phyloP scores from a whole-genome alignment of 257 asterid species.

The Nicotiana benthamiana region DNA sequence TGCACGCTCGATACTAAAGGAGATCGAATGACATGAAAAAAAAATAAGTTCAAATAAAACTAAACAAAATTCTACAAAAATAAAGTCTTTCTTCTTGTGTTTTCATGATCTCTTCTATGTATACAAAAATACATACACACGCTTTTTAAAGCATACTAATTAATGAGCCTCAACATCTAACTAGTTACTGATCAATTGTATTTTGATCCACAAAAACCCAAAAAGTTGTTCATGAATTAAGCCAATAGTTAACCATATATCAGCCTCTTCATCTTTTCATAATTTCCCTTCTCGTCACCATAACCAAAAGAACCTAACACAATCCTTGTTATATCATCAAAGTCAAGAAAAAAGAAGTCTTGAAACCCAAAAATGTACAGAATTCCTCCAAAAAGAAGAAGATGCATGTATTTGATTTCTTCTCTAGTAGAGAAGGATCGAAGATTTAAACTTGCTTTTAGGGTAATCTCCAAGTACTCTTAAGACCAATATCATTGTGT shows the following conservation, averaged over 20 bases:
- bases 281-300: not conserved
- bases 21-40: not conserved
- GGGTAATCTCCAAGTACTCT: conserved; percentile 39
- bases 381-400: not conserved
- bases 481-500: conserved; percentile 64
- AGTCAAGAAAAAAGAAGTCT: not conserved
- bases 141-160: not conserved
- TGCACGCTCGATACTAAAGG: not conserved
- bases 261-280: not conserved
- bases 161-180: not conserved
- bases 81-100: conserved; percentile 16
- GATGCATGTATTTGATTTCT: not conserved
- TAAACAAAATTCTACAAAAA: not conserved
- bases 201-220: not conserved
- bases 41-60: not conserved
- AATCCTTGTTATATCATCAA: not conserved
- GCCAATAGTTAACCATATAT: not conserved
- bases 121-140: conserved; percentile 13
- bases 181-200: not conserved
- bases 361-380: not conserved
- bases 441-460: not conserved
- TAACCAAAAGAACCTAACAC: not conserved
- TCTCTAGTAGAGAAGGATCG: not conserved
- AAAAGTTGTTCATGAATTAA: not conserved
- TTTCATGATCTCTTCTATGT: conserved; percentile 5